Base-by-base conservation (phyloP, 257 asterid species). In the Anisodus acutangulus region DNA sequence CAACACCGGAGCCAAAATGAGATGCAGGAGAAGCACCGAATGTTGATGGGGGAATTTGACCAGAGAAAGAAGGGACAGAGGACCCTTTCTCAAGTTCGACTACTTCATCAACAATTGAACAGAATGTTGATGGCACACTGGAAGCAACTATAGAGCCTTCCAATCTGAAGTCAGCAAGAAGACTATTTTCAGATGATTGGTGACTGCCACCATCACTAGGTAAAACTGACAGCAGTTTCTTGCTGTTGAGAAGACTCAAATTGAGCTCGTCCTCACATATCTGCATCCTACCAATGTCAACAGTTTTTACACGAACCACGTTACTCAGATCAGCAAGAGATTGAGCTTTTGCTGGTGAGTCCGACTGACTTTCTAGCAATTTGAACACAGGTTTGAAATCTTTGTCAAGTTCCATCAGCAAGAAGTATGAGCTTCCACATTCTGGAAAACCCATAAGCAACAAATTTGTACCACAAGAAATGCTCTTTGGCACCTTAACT, bases 371-470 rank as follows among this genome's bases (percentile, higher is more conserved):
- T 92, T 97, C 99, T 57, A 97, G 87, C 88, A 97, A 89, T 90
- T 92, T 93, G 85, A 94, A 94, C 83, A 93, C 87, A 83, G 98
- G 98, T 86, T 87, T 97, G 91, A 97, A 95, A 85, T 95, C 98
- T 88, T 87, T 90, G 86, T 95, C 99, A 64, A 97, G 97, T 87
- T 95, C 98, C 97, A 97, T 91, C 86, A 94, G 88, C 92, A 97
- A 89, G 89, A 88, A 91, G 89, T 95, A 97, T 78, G 94, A 91
- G 87, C 94, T 88, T 84, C 99, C 98, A 88, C 97, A 92, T 84
- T 97, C 97, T 9, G 99, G 98, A 89, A 97, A 95, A 82, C 98
- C 97, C 97, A 95, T 92, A 81, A 97, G 89, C 91, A 97, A 86
- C 86, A 92, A 90, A 83, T 89, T 91, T 60, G 96, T 88, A 87